Evolutionary conservation across 805 yeast species (phyloP).

Genomic region (Kodamaea hsintzibuensis): DNA sequence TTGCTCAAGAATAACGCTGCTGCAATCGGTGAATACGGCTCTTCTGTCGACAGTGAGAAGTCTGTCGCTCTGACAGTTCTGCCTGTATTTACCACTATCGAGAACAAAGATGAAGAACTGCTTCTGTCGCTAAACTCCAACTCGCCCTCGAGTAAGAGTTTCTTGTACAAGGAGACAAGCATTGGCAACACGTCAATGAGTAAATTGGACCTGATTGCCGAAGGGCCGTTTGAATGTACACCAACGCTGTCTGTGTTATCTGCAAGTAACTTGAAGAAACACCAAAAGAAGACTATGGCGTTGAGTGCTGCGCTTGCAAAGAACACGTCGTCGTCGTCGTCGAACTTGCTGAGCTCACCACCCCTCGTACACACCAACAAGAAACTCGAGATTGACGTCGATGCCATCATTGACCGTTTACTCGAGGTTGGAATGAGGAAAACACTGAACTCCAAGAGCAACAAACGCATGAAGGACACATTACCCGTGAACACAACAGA

Average conservation of each 20-base stretch:
- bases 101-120: slow-evolving; percentile 31
- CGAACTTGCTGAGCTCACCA: slow-evolving; percentile 24
- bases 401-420: slow-evolving; percentile 61
- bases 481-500: slow-evolving; percentile 55
- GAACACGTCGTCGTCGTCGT: slow-evolving; percentile 16
- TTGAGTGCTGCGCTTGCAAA: slow-evolving; percentile 8
- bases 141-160: slow-evolving; percentile 17
- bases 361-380: slow-evolving; percentile 20
- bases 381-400: slow-evolving; percentile 50
- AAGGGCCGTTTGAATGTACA: slow-evolving; percentile 19
- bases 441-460: slow-evolving; percentile 12
- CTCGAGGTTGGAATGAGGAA: slow-evolving; percentile 47
- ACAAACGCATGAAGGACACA: slow-evolving; percentile 38
- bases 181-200: slow-evolving; percentile 1
- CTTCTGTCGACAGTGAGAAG: slow-evolving; percentile 45
- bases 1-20: slow-evolving; percentile 22
- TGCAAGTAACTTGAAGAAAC: slow-evolving; percentile 13
- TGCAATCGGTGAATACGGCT: slow-evolving; percentile 23
- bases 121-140: slow-evolving; percentile 38
- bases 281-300: slow-evolving; percentile 9
- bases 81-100: slow-evolving; percentile 37
- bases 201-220: slow-evolving; percentile 24
- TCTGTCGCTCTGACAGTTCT: slow-evolving; percentile 31
- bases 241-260: slow-evolving; percentile 11
- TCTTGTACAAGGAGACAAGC: slow-evolving; percentile 6